A percentile compares a stretch with the other conserved stretches of the same genome.
phyloP scores from a whole-genome alignment of 2,329 filamentous ascomycete species.

The Diplodia intermedia region DNA sequence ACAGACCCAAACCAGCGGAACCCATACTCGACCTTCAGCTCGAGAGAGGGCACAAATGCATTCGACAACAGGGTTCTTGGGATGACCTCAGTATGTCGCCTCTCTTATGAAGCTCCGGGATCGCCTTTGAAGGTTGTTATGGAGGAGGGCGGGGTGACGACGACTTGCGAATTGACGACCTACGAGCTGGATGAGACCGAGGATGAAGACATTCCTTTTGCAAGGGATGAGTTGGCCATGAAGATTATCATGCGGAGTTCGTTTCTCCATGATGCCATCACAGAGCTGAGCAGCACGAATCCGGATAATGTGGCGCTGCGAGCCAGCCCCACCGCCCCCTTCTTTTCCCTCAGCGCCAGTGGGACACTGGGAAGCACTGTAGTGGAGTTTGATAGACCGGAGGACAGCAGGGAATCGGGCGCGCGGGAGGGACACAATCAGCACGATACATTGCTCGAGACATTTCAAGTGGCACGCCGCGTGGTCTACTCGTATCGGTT shows the following conservation, averaged over 20 bases:
- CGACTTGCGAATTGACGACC: conserved; percentile 87
- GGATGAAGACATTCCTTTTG: conserved; percentile 84
- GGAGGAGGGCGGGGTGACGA: conserved; percentile 84
- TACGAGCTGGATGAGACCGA: conserved; percentile 68
- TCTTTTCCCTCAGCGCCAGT: conserved; percentile 72
- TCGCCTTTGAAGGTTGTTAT: conserved; percentile 83
- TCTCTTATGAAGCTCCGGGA: conserved; percentile 77
- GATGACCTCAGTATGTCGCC: conserved; percentile 82
- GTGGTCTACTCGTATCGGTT: conserved; percentile 78
- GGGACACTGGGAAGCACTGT: conserved; percentile 66
- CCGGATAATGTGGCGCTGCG: conserved; percentile 75
- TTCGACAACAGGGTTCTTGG: conserved; percentile 85
- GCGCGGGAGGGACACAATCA: conserved; percentile 5
- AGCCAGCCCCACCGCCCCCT: conserved; percentile 49
- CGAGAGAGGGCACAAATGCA: conserved; percentile 63
- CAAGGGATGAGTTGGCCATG: conserved; percentile 78
- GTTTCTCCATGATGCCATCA: conserved; percentile 74
- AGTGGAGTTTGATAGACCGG: conserved; percentile 64
- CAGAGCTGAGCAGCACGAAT: conserved; percentile 71
- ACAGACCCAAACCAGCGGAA: conserved; percentile 43
- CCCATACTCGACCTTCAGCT: conserved; percentile 44
- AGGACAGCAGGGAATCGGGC: neutral
- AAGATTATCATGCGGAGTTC: conserved; percentile 93
- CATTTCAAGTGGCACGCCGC: conserved; percentile 66
- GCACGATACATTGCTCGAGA: conserved; percentile 67